phyloP scores from a whole-genome alignment of 768 basidiomycete species.

The Lactifluus rugatus region DNA sequence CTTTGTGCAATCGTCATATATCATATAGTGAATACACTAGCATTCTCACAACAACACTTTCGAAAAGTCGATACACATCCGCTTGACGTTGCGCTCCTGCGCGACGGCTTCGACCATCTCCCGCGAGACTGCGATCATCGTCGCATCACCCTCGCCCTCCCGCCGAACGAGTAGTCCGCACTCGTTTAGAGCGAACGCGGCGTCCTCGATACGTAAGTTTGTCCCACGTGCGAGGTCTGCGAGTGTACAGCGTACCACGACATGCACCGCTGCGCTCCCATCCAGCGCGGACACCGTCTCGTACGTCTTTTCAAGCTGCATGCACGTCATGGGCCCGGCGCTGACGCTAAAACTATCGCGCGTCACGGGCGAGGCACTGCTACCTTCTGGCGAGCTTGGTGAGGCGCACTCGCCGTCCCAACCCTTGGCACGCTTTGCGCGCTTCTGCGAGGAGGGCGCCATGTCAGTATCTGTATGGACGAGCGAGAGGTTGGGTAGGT shows the following conservation, averaged over 20 bases:
- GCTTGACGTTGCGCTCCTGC: constrained; percentile 60
- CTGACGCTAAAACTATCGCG: constrained; percentile 7
- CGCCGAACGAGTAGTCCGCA: constrained; percentile 58
- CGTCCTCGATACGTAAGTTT: constrained; percentile 75
- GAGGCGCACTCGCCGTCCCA: constrained; percentile 57
- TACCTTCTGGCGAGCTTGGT: constrained; percentile 27
- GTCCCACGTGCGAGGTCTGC: constrained; percentile 69
- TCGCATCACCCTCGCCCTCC: constrained; percentile 26
- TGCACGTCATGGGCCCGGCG: constrained; percentile 35
- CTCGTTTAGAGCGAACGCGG: constrained; percentile 81
- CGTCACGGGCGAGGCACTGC: constrained; percentile 5
- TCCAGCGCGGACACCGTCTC: constrained; percentile 50
- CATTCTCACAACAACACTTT: constrained; percentile 41
- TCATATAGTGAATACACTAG: neutral
- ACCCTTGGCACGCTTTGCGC: constrained; percentile 36
- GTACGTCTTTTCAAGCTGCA: constrained; percentile 36
- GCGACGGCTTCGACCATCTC: constrained; percentile 64
- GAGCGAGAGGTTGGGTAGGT: constrained; percentile 25
- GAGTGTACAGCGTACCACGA: constrained; percentile 62
- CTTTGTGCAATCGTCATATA: neutral
- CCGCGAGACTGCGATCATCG: constrained; percentile 47
- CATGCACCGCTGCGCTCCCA: constrained; percentile 62
- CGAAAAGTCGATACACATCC: constrained; percentile 49
- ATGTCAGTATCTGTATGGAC: neutral
- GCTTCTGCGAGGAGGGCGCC: constrained; percentile 4